Conservation (phyloP, 2,329 filamentous ascomycete species). For the Aspergillus brunneoviolaceus region DNA sequence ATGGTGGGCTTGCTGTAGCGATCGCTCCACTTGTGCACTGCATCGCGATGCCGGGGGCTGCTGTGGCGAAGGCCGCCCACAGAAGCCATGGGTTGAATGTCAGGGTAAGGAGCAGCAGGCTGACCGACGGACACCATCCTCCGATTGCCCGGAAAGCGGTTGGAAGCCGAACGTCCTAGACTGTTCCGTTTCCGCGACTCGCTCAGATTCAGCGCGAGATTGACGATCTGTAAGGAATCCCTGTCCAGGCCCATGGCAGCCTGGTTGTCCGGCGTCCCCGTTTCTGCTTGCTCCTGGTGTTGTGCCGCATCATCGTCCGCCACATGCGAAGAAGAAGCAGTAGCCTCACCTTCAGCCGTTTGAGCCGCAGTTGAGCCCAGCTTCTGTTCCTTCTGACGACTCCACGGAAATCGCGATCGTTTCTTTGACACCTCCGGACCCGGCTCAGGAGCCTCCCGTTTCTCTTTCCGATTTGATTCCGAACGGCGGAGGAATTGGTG, state of each 20-base stretch:
- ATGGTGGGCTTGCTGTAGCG: conserved; percentile 21
- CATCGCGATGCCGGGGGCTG: conserved; percentile 17
- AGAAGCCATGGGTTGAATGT: conserved; percentile 20
- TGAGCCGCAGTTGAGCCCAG: conserved; percentile 10
- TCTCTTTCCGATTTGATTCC: conserved; percentile 37
- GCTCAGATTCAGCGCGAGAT: conserved; percentile 84
- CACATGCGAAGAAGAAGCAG: conserved; percentile 14
- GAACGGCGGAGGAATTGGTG: conserved; percentile 25
- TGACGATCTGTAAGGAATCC: conserved; percentile 86
- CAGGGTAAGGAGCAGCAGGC: conserved; percentile 20
- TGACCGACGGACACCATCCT: conserved; percentile 31
- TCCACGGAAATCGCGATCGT: conserved; percentile 36
- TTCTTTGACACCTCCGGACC: conserved; percentile 33
- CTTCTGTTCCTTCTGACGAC: conserved; percentile 33
- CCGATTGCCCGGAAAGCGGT: conserved; percentile 46
- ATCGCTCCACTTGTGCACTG: conserved; percentile 28
- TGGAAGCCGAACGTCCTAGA: conserved; percentile 55
- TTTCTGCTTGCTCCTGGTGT: conserved; percentile 14
- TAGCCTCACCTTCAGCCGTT: conserved; percentile 9
- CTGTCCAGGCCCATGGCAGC: conserved; percentile 55
- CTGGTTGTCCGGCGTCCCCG: conserved; percentile 12
- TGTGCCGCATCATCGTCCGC: conserved; percentile 15
- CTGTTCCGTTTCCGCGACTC: conserved; percentile 67
- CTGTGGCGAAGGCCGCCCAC: conserved; percentile 16
- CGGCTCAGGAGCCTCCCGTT: conserved; percentile 40